phyloP scores from a whole-genome alignment of 1,139 yeast genomes.

The Diutina neorugosa region DNA sequence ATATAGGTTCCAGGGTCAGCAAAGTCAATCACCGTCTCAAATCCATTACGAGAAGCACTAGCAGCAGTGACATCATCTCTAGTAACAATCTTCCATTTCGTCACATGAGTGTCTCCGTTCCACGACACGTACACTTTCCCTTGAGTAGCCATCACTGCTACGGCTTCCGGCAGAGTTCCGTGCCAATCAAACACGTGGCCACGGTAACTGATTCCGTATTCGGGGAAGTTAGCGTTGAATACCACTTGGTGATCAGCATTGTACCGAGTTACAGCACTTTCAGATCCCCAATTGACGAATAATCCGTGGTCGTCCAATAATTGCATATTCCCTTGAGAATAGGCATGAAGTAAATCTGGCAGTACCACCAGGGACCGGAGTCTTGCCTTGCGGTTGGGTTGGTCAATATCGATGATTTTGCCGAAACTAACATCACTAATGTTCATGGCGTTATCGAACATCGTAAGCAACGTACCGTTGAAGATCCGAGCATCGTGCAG shows the following conservation, averaged over 20 bases:
- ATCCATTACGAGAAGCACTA: not conserved
- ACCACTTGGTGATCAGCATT: conserved; percentile 15
- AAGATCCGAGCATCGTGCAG: conserved; percentile 28
- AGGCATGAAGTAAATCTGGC: conserved; percentile 16
- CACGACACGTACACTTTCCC: conserved; percentile 20
- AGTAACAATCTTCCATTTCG: conserved; percentile 15
- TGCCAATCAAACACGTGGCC: conserved; percentile 26
- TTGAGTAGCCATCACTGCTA: conserved; percentile 15
- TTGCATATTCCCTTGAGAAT: conserved; percentile 28
- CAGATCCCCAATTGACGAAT: conserved; percentile 28
- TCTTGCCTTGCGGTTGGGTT: conserved; percentile 16
- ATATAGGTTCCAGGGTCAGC: not conserved
- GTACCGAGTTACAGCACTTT: conserved; percentile 25
- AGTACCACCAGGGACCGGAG: conserved; percentile 16
- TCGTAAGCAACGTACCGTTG: conserved; percentile 17
- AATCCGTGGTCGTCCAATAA: conserved; percentile 23
- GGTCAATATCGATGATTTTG: conserved; percentile 21
- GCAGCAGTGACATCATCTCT: conserved; percentile 6
- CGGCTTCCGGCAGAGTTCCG: conserved; percentile 20
- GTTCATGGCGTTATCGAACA: conserved; percentile 26
- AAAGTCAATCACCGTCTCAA: not conserved
- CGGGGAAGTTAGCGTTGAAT: conserved; percentile 20
- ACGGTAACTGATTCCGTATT: conserved; percentile 19
- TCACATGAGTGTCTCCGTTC: conserved; percentile 28
- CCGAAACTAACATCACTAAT: conserved; percentile 22